Evolutionary conservation across 148 eudicot genomes (phyloP).

Genomic region (Salicornia ramosissima): DNA sequence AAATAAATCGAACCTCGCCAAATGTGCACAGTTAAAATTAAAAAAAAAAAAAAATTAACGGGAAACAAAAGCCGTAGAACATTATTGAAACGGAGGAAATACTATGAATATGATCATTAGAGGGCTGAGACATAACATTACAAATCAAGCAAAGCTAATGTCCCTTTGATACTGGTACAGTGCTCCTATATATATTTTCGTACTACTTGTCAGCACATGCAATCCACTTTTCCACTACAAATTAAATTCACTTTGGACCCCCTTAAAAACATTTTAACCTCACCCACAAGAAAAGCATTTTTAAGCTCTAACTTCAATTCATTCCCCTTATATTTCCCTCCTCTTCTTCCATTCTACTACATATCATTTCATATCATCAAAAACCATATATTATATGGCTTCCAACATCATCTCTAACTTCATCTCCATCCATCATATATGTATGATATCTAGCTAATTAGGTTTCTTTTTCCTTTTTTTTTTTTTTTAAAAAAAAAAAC

Average conservation of each 20-base stretch:
- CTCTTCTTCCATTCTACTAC: constrained; percentile 23
- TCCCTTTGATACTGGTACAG: constrained; percentile 59
- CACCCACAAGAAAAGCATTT: constrained; percentile 67
- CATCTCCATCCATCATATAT: background rate
- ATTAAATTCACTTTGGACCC: constrained; percentile 31
- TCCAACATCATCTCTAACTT: background rate
- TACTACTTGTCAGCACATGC: constrained; percentile 85
- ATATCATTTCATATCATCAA: constrained; percentile 9
- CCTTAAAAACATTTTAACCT: constrained; percentile 41
- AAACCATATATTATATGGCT: constrained; percentile 10
- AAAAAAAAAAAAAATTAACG: too few relatives aligned
- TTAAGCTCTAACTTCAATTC: background rate
- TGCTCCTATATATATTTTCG: constrained; percentile 27
- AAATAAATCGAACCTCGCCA: too few relatives aligned
- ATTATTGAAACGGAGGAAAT: too few relatives aligned
- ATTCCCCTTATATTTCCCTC: background rate
- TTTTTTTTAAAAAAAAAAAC: too few relatives aligned
- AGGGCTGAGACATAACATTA: too few relatives aligned
- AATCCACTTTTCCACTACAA: constrained; percentile 80
- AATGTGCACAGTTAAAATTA: too few relatives aligned
- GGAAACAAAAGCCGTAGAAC: too few relatives aligned
- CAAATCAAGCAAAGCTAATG: constrained; percentile 39
- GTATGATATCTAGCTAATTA: background rate
- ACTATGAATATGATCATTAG: too few relatives aligned
- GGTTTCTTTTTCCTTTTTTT: too few relatives aligned